phyloP scores from a whole-genome alignment of 345 rosid species.

The Brassica nigra region DNA sequence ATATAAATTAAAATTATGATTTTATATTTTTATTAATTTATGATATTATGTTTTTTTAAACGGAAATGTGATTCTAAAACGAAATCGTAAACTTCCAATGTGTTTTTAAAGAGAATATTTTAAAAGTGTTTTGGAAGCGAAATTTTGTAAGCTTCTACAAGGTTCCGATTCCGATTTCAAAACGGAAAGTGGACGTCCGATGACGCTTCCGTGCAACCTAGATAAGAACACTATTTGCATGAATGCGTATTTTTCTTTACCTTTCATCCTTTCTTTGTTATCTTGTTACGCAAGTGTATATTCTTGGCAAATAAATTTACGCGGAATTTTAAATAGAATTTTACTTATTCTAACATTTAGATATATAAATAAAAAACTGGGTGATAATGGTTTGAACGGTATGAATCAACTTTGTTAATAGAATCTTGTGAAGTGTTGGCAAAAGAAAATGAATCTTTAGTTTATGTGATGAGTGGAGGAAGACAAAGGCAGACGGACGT shows the following conservation, averaged over 20 bases:
- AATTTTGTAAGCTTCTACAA: no score
- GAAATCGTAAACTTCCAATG: no score
- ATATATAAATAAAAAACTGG: not conserved
- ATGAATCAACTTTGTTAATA: not conserved
- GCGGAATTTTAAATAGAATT: not conserved
- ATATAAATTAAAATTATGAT: no score
- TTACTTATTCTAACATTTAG: not conserved
- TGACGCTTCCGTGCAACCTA: not conserved
- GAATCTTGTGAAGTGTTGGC: not conserved
- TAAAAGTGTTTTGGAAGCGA: no score
- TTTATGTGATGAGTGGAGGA: not conserved
- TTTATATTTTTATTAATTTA: no score
- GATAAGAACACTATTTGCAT: slow-evolving; percentile 1
- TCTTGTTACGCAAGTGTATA: not conserved
- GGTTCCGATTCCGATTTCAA: no score
- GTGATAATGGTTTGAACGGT: not conserved
- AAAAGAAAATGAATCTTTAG: not conserved
- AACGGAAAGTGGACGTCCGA: no score
- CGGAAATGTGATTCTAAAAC: no score
- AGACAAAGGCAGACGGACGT: not conserved
- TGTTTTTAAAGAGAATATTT: no score
- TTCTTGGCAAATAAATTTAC: not conserved
- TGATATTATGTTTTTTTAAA: no score
- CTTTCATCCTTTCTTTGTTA: not conserved
- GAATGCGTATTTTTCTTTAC: slow-evolving; percentile 17